phyloP scores from a whole-genome alignment of 1,284 basidiomycete genomes.

The Leccinum angustisporum region DNA sequence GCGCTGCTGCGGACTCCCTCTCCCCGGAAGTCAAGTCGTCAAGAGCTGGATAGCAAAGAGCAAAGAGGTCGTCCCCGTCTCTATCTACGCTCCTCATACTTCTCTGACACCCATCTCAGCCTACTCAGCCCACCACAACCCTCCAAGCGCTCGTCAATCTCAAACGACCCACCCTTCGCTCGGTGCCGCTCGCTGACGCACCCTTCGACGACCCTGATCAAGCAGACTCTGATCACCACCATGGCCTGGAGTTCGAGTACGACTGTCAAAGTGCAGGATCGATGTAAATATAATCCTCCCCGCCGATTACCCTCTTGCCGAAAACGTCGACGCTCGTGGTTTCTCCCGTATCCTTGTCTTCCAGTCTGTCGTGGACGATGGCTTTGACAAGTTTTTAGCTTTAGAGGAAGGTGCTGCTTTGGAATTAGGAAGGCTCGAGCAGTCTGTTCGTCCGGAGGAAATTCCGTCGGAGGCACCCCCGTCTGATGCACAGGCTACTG shows the following conservation, averaged over 20 bases:
- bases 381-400: conserved; percentile 72
- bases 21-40: conserved; percentile 45
- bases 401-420: conserved; percentile 74
- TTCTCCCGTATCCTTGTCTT: conserved; percentile 64
- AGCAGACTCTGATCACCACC: conserved; percentile 52
- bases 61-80: conserved; percentile 62
- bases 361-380: conserved; percentile 73
- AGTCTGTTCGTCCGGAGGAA: conserved; percentile 12
- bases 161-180: conserved; percentile 78
- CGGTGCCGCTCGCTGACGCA: conserved; percentile 60
- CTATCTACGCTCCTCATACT: not conserved
- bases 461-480: conserved; percentile 16
- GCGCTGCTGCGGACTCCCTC: conserved; percentile 28
- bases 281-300: conserved; percentile 71
- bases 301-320: conserved; percentile 52
- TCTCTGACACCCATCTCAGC: conserved; percentile 38
- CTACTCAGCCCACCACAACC: conserved; percentile 82
- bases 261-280: conserved; percentile 81
- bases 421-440: conserved; percentile 68
- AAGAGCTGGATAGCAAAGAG: conserved; percentile 81
- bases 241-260: conserved; percentile 84
- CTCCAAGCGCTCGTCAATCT: conserved; percentile 90
- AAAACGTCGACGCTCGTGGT: conserved; percentile 39
- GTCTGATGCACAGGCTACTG: conserved; percentile 20
- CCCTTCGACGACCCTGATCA: conserved; percentile 44